Base-by-base conservation (phyloP, 2,329 filamentous ascomycete species). In the Sporothrix pallida region DNA sequence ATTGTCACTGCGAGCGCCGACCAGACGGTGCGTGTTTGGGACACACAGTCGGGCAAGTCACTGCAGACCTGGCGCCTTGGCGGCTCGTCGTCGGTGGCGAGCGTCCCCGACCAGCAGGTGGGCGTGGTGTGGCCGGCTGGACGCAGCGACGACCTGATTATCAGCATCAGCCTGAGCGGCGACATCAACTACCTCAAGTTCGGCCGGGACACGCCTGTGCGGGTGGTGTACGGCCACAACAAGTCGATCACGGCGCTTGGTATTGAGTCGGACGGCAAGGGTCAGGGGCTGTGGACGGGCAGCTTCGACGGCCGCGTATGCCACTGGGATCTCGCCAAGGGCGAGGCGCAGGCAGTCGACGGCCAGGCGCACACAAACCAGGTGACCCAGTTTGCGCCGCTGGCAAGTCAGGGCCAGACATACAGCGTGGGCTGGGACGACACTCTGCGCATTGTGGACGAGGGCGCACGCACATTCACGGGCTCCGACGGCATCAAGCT, bases 351-450 rank as follows among this genome's bases (percentile, higher is more conserved):
- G 44, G 87, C 88, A 13, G 87, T 97, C 12, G 93, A 96, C 75
- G 95, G 96, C 42, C 90, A 93, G 76, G 86, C 89, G 3, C 96
- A 98, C 82, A 92, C 92, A 8, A 97, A 95, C 81, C 95, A 97
- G 81, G 90, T 98, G 70, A 89, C 91, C 3, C 92, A 93, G 70
- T 91, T 99, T 76, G 86, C 92, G 1, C 84, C 89, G 0, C 85
- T 91, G 2, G 84, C 89, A 0, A 84, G 85, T 8, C 80, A 85
- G 1, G 88, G 90, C 48, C 87, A 90, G 76, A 89, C 94, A n/a
- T 95, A 93, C 83, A 95, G 91, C 79, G 92, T 95, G 71, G 95
- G 91, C 76, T 99, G 95, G 96, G 96, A 99, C 80, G 96, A 99
- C 81, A 94, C 91, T 0, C 86, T 98, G 50, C 91, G 94, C 75